phyloP scores from a whole-genome alignment of 179 eudicot species.

The Nepenthes alata region DNA sequence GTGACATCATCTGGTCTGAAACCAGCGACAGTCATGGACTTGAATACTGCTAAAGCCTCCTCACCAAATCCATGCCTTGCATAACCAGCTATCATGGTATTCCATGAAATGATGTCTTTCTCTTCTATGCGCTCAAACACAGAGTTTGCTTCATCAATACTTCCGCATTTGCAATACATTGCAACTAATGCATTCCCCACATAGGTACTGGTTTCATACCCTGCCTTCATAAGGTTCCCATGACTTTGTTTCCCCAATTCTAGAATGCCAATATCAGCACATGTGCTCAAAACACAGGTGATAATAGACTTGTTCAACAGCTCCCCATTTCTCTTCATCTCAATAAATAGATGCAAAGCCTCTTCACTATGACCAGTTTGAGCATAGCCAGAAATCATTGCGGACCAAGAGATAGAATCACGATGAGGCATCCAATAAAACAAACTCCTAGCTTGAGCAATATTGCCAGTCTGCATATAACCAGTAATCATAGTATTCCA shows the following conservation, averaged over 20 bases:
- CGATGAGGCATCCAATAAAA: conserved; percentile 46
- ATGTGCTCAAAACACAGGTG: conserved; percentile 58
- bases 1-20: conserved; percentile 61
- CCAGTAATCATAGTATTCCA: conserved; percentile 77
- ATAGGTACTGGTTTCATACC: conserved; percentile 42
- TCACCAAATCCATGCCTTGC: conserved; percentile 67
- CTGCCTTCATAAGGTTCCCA: conserved; percentile 43
- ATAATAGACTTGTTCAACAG: conserved; percentile 40
- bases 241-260: conserved; percentile 66
- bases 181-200: conserved; percentile 71
- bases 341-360: conserved; percentile 44
- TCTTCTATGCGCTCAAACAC: conserved; percentile 39
- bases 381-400: conserved; percentile 54
- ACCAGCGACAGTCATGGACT: conserved; percentile 33
- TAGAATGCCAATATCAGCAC: conserved; percentile 55
- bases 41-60: conserved; percentile 46
- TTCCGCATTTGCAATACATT: conserved; percentile 72
- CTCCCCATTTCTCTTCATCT: conserved; percentile 49
- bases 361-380: conserved; percentile 46
- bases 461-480: conserved; percentile 37
- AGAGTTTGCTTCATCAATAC: conserved; percentile 53
- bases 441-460: conserved; percentile 37
- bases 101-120: conserved; percentile 65
- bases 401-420: conserved; percentile 66
- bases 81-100: conserved; percentile 65